A percentile compares a stretch with the other conserved stretches of the same genome.
Conservation (phyloP, 495 filamentous ascomycete species). For the Barbatosphaeria neglecta region DNA sequence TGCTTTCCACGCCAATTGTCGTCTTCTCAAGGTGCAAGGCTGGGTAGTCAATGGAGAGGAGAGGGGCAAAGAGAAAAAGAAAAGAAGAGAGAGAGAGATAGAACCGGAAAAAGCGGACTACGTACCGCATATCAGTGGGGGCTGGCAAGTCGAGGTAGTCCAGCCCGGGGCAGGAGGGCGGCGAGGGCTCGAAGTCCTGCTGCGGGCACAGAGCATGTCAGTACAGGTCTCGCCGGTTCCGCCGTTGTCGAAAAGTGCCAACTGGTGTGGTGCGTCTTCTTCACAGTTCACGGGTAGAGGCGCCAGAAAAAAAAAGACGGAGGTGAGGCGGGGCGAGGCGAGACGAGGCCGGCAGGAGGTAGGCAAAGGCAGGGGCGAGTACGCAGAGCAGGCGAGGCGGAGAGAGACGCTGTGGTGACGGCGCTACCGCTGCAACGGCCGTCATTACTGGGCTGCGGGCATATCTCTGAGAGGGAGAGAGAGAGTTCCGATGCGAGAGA, state of each 20-base stretch:
- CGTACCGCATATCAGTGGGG: constrained; percentile 38
- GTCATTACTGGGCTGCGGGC: constrained; percentile 16
- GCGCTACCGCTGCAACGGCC: neutral
- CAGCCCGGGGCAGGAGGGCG: constrained; percentile 33
- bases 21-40: neutral
- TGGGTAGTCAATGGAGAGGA: neutral
- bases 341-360: no score
- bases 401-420: neutral
- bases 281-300: constrained; percentile 7
- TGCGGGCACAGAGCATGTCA: constrained; percentile 16
- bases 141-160: constrained; percentile 35
- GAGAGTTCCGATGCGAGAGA: no score
- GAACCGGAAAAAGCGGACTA: constrained; percentile 8
- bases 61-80: neutral
- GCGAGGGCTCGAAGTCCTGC: constrained; percentile 39
- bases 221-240: constrained; percentile 12
- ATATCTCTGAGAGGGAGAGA: constrained; percentile 11
- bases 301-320: no score
- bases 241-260: constrained; percentile 5
- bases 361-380: constrained; percentile 3
- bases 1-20: no score
- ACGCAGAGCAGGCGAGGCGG: constrained; percentile 8
- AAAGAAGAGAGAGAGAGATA: no score
- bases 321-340: constrained; percentile 10
- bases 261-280: no score